phyloP scores from a whole-genome alignment of 2,329 filamentous ascomycete species.

The Xylariaceae sp. region DNA sequence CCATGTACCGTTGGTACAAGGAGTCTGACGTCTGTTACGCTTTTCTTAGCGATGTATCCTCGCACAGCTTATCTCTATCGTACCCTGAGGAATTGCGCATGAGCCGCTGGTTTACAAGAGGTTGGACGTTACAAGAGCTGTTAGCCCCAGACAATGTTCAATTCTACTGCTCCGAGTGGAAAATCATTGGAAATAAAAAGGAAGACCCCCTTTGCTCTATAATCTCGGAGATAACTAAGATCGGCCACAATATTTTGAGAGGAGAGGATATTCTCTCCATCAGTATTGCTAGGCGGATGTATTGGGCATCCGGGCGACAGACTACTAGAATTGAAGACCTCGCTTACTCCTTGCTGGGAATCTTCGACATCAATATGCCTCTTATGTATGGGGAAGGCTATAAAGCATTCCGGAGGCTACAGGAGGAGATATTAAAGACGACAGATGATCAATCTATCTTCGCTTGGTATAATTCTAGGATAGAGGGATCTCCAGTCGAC shows the following conservation, averaged over 20 bases:
- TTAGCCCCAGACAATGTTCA: background rate
- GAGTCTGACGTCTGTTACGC: background rate
- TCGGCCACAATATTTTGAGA: background rate
- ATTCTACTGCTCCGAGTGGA: slow-evolving; percentile 2
- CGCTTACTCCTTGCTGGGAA: slow-evolving; percentile 7
- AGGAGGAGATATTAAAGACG: slow-evolving; percentile 12
- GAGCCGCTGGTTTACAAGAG: slow-evolving; percentile 4
- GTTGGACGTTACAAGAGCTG: slow-evolving; percentile 6
- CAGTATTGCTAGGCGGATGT: slow-evolving; percentile 11
- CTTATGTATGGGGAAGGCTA: slow-evolving; percentile 1
- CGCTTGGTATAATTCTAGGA: slow-evolving; percentile 3
- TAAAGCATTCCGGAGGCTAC: slow-evolving; percentile 12
- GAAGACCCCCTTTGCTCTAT: slow-evolving; percentile 1
- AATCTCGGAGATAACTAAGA: slow-evolving; percentile 6
- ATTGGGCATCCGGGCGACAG: slow-evolving; percentile 5
- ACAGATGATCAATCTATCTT: slow-evolving; percentile 11
- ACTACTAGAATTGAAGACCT: slow-evolving; percentile 12
- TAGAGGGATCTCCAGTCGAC: slow-evolving; percentile 1
- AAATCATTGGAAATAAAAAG: background rate
- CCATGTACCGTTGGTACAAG: slow-evolving; percentile 9
- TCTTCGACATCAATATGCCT: slow-evolving; percentile 7
- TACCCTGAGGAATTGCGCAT: background rate
- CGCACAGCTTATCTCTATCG: background rate
- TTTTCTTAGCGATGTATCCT: background rate
- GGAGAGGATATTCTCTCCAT: slow-evolving; percentile 2